A percentile compares a stretch with the other conserved stretches of the same genome.
These are phyloP conservation scores for Cordyceps fumosorosea DNA, from an alignment of 2,329 filamentous ascomycete genomes.

Conservation along the genomic window DNA sequence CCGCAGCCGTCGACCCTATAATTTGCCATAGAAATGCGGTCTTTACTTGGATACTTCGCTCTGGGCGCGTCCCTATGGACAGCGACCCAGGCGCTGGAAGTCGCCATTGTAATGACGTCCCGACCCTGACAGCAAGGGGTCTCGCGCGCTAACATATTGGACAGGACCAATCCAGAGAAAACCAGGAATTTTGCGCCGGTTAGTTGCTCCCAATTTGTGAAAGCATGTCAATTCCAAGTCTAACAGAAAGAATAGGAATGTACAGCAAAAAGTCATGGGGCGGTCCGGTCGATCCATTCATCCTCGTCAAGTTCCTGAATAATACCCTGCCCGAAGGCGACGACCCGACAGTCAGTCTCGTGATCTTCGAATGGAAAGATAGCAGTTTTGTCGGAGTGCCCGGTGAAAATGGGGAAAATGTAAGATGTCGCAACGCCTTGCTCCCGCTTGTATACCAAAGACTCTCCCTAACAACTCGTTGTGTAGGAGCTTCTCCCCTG, in stretches of 20 bases:
- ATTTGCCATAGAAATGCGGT: slow-evolving; percentile 41
- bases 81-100: slow-evolving; percentile 49
- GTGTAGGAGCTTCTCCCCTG: slow-evolving; percentile 55
- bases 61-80: slow-evolving; percentile 47
- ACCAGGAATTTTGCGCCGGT: slow-evolving; percentile 73
- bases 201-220: slow-evolving; percentile 9
- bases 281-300: slow-evolving; percentile 81
- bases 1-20: neutral
- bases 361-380: slow-evolving; percentile 94
- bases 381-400: slow-evolving; percentile 68
- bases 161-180: slow-evolving; percentile 69
- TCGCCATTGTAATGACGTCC: slow-evolving; percentile 44
- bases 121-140: neutral
- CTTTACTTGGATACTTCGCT: slow-evolving; percentile 42
- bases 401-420: slow-evolving; percentile 45
- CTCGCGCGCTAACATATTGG: neutral
- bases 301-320: slow-evolving; percentile 71
- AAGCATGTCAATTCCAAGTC: neutral
- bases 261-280: slow-evolving; percentile 88
- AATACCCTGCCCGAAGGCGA: slow-evolving; percentile 47
- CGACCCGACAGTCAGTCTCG: slow-evolving; percentile 72
- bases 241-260: slow-evolving; percentile 59
- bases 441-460: neutral
- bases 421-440: slow-evolving; percentile 28
- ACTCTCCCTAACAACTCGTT: slow-evolving; percentile 27